Base-by-base conservation (phyloP, 129 eudicot species). In the Gnaphalium uliginosum region DNA sequence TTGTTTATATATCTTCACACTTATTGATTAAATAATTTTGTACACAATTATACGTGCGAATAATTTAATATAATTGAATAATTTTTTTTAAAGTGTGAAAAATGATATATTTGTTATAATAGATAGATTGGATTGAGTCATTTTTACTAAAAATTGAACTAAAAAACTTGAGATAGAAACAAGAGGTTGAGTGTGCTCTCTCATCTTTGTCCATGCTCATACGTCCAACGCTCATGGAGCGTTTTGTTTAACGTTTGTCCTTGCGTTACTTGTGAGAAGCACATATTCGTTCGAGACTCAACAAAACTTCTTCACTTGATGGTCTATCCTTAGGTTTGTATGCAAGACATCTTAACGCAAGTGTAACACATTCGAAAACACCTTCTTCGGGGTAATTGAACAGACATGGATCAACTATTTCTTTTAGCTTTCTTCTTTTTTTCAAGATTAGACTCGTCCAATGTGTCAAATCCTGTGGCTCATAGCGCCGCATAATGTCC, bases 241-340 rank as follows among this genome's bases (percentile, higher is more conserved):
- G 32, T 29, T 29, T 29, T 29, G 32, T 29, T 29, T 29, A 29
- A 29, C 4, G 32, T 29, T 29, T 29, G 32, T 29, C 32, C 32
- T 0, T 29, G 4, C 32, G 32, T 29, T 29, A 29, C 32, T 29
- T 29, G 32, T 29, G 32, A 29, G 32, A 29, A 29, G 32, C 32
- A 2, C 4, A 46, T 71, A 78, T 79, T 61, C 64, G 66, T 71
- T 71, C 73, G 50, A 79, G 48, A 25, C 66, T 63, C 66, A n/a
- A n/a, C 66, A 84, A 41, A 23, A 80, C 80, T 71, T 84, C 74
- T 27, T 22, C 32, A 81, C 75, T 67, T n/a, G 85, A 43, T 24
- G 64, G 32, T 26, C 30, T 58, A 58, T 58, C 26, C 14, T 19
- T 58, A 23, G 64, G 64, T 19, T 58, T 22, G 27, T 9, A 0